Evolutionary conservation across 768 basidiomycete genomes (phyloP).

Genomic region (Strobilomyces dryophilus): DNA sequence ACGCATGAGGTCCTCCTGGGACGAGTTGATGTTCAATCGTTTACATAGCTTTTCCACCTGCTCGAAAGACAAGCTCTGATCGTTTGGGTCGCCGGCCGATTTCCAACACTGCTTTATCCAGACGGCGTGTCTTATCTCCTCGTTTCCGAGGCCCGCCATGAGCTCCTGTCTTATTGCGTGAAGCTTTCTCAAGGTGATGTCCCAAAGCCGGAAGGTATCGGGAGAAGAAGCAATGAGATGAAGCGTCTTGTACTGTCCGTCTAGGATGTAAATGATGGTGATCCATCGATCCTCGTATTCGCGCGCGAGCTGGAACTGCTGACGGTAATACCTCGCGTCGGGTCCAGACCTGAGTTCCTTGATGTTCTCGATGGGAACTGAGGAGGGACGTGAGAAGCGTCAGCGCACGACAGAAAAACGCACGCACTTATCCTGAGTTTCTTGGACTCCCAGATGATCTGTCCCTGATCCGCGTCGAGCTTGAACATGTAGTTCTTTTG

Average conservation of each 20-base stretch:
- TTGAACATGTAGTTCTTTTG: slow-evolving; percentile 67
- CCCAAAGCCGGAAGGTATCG: slow-evolving; percentile 62
- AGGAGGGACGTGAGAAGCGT: neutral
- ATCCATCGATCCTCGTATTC: slow-evolving; percentile 74
- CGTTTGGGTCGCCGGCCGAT: slow-evolving; percentile 56
- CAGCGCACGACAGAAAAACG: neutral
- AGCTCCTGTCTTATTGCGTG: slow-evolving; percentile 64
- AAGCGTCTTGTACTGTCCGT: slow-evolving; percentile 77
- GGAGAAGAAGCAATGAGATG: slow-evolving; percentile 73
- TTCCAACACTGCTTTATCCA: slow-evolving; percentile 88
- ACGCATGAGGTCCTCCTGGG: slow-evolving; percentile 46
- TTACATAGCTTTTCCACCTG: slow-evolving; percentile 71
- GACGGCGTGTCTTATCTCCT: slow-evolving; percentile 58
- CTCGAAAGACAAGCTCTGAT: slow-evolving; percentile 61
- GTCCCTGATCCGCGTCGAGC: slow-evolving; percentile 76
- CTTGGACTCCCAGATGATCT: slow-evolving; percentile 75
- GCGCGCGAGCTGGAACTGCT: slow-evolving; percentile 60
- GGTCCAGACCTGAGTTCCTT: slow-evolving; percentile 78
- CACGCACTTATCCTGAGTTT: slow-evolving; percentile 59
- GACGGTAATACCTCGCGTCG: slow-evolving; percentile 67
- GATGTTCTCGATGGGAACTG: slow-evolving; percentile 84
- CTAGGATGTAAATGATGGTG: slow-evolving; percentile 77
- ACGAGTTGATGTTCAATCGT: slow-evolving; percentile 62
- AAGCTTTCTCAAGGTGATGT: slow-evolving; percentile 58
- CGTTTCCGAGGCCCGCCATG: slow-evolving; percentile 61